A percentile compares a stretch with the other conserved stretches of the same genome.
phyloP scores from a whole-genome alignment of 2,329 filamentous ascomycete genomes.

The Epicoccum sorghinum region DNA sequence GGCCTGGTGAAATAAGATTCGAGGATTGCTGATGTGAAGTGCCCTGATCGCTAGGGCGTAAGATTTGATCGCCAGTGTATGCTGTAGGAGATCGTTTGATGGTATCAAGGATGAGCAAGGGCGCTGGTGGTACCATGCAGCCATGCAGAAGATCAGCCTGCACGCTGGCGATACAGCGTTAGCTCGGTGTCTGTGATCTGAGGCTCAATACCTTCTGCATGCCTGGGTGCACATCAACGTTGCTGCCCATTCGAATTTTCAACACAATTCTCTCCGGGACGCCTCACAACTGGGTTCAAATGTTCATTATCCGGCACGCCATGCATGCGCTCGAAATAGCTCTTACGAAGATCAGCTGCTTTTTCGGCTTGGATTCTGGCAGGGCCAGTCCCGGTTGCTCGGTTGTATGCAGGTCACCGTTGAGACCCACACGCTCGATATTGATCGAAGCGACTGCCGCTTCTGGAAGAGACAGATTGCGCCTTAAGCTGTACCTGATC shows the following conservation, averaged over 20 bases:
- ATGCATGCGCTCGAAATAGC: conserved; percentile 24
- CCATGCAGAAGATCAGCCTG: conserved; percentile 16
- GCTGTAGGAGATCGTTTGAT: conserved; percentile 2
- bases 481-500: conserved; percentile 9
- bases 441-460: conserved; percentile 26
- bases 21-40: not conserved
- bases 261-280: not conserved
- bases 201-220: conserved; percentile 2
- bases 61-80: not conserved
- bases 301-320: not conserved
- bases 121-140: conserved; percentile 13
- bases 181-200: conserved; percentile 1
- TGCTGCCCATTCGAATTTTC: not conserved
- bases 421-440: conserved; percentile 32
- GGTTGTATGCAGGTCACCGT: conserved; percentile 33
- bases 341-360: conserved; percentile 24
- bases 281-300: not conserved
- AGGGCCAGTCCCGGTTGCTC: conserved; percentile 33
- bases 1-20: not conserved
- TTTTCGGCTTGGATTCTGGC: conserved; percentile 19
- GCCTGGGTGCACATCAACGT: not conserved
- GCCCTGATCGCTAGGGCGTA: not conserved
- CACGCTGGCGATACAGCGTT: conserved; percentile 9
- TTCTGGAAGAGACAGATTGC: conserved; percentile 16
- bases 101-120: conserved; percentile 11